Conservation (phyloP, 768 basidiomycete species). For the Podaxis sp. region DNA sequence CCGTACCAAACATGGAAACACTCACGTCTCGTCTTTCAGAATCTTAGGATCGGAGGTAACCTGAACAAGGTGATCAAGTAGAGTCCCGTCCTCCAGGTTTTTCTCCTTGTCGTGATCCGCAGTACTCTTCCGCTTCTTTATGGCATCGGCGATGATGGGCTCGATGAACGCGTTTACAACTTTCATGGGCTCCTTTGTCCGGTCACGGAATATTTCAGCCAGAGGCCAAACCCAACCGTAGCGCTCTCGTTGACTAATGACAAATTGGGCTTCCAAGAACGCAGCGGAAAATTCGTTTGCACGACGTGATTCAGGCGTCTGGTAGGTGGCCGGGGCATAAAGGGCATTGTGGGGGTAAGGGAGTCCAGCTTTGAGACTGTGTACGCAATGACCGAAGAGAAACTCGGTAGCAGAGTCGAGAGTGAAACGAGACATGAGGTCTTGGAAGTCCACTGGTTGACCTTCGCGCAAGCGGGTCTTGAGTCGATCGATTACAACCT, state of each 20-base stretch:
- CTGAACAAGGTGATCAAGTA: slow-evolving; percentile 57
- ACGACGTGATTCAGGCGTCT: slow-evolving; percentile 25
- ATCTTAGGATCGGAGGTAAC: slow-evolving; percentile 47
- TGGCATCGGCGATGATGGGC: slow-evolving; percentile 50
- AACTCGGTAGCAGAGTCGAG: slow-evolving; percentile 69
- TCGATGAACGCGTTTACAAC: slow-evolving; percentile 52
- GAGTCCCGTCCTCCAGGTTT: slow-evolving; percentile 38
- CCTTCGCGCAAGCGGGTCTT: slow-evolving; percentile 50
- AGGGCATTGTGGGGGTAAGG: slow-evolving; percentile 50
- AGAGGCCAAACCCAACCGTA: slow-evolving; percentile 55
- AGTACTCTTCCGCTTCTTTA: slow-evolving; percentile 36
- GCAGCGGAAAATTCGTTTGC: slow-evolving; percentile 48
- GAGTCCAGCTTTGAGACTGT: slow-evolving; percentile 49
- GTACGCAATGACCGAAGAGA: slow-evolving; percentile 59
- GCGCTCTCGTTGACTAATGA: slow-evolving; percentile 41
- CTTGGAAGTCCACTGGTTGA: slow-evolving; percentile 62
- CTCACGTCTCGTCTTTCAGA: slow-evolving; percentile 47
- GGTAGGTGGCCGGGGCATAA: slow-evolving; percentile 23
- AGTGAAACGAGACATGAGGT: slow-evolving; percentile 61
- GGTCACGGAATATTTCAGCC: slow-evolving; percentile 47
- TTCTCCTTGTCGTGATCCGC: slow-evolving; percentile 26
- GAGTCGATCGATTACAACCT: slow-evolving; percentile 40
- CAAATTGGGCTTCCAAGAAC: slow-evolving; percentile 47
- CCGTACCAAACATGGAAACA: background rate
- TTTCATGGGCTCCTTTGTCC: slow-evolving; percentile 48